Conservation (phyloP, 768 basidiomycete species). For the Leccinum olivaceopallidum region DNA sequence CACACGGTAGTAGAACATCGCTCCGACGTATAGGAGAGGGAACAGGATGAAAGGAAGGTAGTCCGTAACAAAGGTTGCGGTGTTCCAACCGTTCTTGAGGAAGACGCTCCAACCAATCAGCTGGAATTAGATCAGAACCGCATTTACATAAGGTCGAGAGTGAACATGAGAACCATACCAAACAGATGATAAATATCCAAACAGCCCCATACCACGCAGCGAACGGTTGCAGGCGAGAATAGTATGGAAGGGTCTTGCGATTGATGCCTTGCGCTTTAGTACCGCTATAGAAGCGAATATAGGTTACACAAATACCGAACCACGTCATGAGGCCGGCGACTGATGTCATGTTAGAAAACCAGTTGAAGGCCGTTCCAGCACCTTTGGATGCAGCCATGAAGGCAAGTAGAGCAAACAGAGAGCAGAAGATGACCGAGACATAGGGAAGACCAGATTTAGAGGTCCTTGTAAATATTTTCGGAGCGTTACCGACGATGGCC, state of each 20-base stretch:
- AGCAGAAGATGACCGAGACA: conserved; percentile 66
- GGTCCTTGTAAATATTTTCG: conserved; percentile 71
- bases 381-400: conserved; percentile 76
- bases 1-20: conserved; percentile 45
- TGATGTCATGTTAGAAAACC: conserved; percentile 79
- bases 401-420: conserved; percentile 69
- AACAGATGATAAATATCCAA: conserved; percentile 48
- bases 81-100: conserved; percentile 52
- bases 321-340: conserved; percentile 71
- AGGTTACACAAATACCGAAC: conserved; percentile 76
- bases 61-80: conserved; percentile 74
- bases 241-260: conserved; percentile 69
- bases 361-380: conserved; percentile 73
- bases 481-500: conserved; percentile 78
- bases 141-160: background rate
- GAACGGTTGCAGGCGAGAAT: conserved; percentile 65
- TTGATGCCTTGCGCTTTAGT: conserved; percentile 78
- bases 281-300: conserved; percentile 84
- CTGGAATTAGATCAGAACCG: conserved; percentile 38
- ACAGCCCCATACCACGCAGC: conserved; percentile 59
- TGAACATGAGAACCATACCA: conserved; percentile 46
- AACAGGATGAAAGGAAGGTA: conserved; percentile 74
- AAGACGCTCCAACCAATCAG: conserved; percentile 55
- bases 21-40: conserved; percentile 71
- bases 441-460: conserved; percentile 76